phyloP scores from a whole-genome alignment of 495 filamentous ascomycete genomes.

The Neurospora sp. region DNA sequence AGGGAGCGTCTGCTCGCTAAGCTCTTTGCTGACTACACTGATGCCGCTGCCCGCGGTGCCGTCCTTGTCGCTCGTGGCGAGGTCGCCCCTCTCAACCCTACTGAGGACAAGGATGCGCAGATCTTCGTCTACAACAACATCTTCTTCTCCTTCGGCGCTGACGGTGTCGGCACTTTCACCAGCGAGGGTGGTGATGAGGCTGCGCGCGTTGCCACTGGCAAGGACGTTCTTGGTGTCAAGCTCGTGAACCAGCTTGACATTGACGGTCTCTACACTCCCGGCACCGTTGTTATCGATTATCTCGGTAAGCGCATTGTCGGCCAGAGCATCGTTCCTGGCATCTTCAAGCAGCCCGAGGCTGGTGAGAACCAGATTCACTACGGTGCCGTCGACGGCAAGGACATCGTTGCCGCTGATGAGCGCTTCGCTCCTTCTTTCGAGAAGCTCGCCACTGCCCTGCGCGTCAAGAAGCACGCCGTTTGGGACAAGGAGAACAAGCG shows the following conservation, averaged over 20 bases:
- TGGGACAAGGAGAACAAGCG: conserved; percentile 94
- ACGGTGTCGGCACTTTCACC: conserved; percentile 95
- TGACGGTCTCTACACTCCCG: conserved; percentile 83
- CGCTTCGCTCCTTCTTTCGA: conserved; percentile 76
- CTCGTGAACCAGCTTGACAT: conserved; percentile 96
- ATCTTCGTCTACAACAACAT: conserved; percentile 99
- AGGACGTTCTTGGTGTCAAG: conserved; percentile 89
- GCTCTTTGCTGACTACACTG: conserved; percentile 94
- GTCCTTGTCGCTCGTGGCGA: conserved; percentile 88
- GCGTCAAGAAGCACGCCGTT: conserved; percentile 88
- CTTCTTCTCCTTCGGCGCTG: conserved; percentile 97
- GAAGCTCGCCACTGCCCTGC: conserved; percentile 76
- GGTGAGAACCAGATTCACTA: conserved; percentile 99
- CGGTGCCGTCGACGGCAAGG: conserved; percentile 94
- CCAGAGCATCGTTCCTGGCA: conserved; percentile 96
- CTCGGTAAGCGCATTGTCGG: conserved; percentile 94
- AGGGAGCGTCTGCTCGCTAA: conserved; percentile 88
- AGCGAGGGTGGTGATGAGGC: conserved; percentile 96
- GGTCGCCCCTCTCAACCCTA: conserved; percentile 92
- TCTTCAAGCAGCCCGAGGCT: conserved; percentile 96
- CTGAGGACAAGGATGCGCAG: conserved; percentile 83
- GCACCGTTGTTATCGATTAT: conserved; percentile 95
- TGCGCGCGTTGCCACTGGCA: conserved; percentile 89
- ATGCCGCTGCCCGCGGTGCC: conserved; percentile 88
- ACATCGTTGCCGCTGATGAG: conserved; percentile 82